Evolutionary conservation across 805 yeast species (phyloP), one percentile per base, ranked within the genome.

Genomic region (Hanseniaspora hatyaiensis): DNA sequence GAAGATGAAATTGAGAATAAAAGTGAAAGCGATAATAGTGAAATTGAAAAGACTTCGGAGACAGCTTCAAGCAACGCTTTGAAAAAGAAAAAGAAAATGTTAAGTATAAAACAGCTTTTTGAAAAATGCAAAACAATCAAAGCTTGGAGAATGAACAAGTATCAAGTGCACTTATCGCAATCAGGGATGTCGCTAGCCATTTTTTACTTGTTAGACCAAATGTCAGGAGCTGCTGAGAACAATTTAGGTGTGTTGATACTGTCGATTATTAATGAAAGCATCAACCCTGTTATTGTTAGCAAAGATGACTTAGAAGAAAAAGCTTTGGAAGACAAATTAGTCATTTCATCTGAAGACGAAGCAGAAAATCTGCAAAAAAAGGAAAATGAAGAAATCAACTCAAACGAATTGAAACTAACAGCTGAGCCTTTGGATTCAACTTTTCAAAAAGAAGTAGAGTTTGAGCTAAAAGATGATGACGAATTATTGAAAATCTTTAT

Each of bases 351-450:
- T 45, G 49, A 45, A 37, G 49, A 45, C 31, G 41, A 37, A 8
- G 49, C 42, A 19, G 49, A 36, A 37, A 45, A 31, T 32, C 28
- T 22, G 6, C 32, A 31, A 23, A 20, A 15, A 23, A 32, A 31
- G 18, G 78, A 75, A 51, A 66, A 77, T 37, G 82, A 77, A 34
- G 68, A 69, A 47, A 75, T 80, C 59, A 84, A 85, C 60, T 71
- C 75, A 50, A 81, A 78, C 57, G 75, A 81, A 1, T 84, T 92
- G 5, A 79, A 77, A 57, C 68, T 92, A 40, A 97, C 97, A 1
- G 77, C 77, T 51, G 68, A 82, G 56, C 98, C 97, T 15, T 67
- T 80, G 59, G 96, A 88, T 52, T 80, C 86, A 8, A 95, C 86
- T 39, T 83, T 82, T 54, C 72, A 76, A 37, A 79, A 80, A 55